These are phyloP conservation scores for Ehretia macrophylla DNA, from an alignment of 257 asterid species.

Conservation along the genomic window DNA sequence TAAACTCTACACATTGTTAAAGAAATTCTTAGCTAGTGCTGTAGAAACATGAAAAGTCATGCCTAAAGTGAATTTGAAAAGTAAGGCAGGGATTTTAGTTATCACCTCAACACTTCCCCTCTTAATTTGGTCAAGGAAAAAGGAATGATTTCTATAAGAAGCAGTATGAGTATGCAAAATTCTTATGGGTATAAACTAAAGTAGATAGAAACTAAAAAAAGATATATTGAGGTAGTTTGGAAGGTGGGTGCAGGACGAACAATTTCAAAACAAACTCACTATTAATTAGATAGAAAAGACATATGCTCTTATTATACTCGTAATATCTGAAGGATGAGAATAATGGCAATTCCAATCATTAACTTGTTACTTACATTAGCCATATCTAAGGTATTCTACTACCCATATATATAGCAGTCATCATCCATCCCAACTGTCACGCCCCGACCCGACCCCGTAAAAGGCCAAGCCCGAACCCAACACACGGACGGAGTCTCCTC, in stretches of 20 bases:
- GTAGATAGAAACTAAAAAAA: too few species aligned
- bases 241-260: too few species aligned
- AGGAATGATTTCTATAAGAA: neutral
- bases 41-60: neutral
- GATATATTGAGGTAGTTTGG: too few species aligned
- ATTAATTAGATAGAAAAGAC: too few species aligned
- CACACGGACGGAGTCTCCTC: too few species aligned
- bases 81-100: neutral
- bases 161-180: neutral
- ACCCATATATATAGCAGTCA: constrained; percentile 95
- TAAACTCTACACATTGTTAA: constrained; percentile 47
- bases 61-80: neutral
- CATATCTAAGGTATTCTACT: constrained; percentile 92
- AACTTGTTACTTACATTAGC: constrained; percentile 49
- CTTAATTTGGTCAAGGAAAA: constrained; percentile 63
- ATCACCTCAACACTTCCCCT: constrained; percentile 82
- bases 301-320: too few species aligned
- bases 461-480: too few species aligned
- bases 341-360: too few species aligned
- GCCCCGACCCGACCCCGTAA: too few species aligned
- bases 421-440: constrained; percentile 98
- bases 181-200: too few species aligned
- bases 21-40: neutral
- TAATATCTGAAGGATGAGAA: too few species aligned
- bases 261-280: neutral